Evolutionary conservation across 768 basidiomycete species (phyloP).

Genomic region (Cyathus striatus): DNA sequence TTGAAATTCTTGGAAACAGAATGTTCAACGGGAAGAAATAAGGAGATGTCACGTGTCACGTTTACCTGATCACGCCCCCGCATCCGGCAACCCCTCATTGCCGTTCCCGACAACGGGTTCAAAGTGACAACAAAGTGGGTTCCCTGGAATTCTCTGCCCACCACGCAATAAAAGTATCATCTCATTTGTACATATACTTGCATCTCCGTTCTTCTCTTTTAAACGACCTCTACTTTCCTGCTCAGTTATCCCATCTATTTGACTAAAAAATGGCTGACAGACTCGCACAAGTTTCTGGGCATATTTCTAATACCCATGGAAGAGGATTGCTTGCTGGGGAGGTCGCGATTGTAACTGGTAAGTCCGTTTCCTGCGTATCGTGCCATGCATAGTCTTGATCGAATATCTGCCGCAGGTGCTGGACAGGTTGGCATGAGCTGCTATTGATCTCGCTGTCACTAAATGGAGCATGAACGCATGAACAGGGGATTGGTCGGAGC

Average conservation of each 20-base stretch:
- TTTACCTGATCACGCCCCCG: too few relatives aligned
- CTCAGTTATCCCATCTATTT: not conserved
- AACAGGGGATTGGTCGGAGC: conserved; percentile 73
- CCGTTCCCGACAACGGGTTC: too few relatives aligned
- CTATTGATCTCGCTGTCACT: conserved; percentile 3
- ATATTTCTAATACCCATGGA: conserved; percentile 49
- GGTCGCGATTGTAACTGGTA: conserved; percentile 84
- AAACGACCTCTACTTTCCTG: conserved; percentile 1
- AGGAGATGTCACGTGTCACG: too few relatives aligned
- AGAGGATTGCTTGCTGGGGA: conserved; percentile 68
- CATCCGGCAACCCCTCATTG: too few relatives aligned
- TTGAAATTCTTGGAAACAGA: too few relatives aligned
- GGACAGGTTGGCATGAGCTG: conserved; percentile 51
- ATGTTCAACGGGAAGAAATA: too few relatives aligned
- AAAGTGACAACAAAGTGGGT: too few relatives aligned
- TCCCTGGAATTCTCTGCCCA: too few relatives aligned
- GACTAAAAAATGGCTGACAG: conserved; percentile 51
- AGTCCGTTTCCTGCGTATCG: conserved; percentile 11
- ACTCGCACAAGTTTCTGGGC: conserved; percentile 67
- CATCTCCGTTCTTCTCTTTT: not conserved
- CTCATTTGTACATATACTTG: too few relatives aligned
- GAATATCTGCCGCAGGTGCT: conserved; percentile 41
- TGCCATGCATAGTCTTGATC: not conserved
- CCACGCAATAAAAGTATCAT: too few relatives aligned
- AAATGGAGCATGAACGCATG: not conserved